Evolutionary conservation across 768 basidiomycete species (phyloP), one percentile per base, ranked within the genome.

Genomic region (Russula olivacea): DNA sequence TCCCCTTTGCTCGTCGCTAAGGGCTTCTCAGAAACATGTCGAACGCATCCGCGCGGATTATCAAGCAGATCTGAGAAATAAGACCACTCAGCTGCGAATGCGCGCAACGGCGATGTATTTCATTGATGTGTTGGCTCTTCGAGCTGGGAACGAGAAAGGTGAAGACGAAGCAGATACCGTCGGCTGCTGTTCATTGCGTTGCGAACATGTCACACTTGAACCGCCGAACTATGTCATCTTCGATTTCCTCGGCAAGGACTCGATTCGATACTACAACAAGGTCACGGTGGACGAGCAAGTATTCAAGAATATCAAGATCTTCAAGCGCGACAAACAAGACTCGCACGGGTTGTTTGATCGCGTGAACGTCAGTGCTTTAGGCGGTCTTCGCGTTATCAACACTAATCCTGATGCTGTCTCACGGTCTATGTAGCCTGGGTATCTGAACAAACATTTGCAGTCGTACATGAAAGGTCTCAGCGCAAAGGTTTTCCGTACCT

Each of bases 401-500:
- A 23, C n/a, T 47, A 10, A 43, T 34, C 7, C 32, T 49, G 21
- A 23, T 40, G 34, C n/a, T 49, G 14, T 17, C 19, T 48, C 12
- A 28, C 14, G 48, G 15, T 34, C 36, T n/a, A 14, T 8, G 3
- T 73, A 97, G 92, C 93, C 97, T 2, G 77, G 82, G 8, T 78
- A 80, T 9, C 76, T 99, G 63, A 99, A 99, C 78, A 95, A 94
- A 72, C 93, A 98, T 74, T 80, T 99, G 63, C 84, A 83, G 50
- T 84, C 82, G 32, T 93, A 96, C 74, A 99, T 98, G 97, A 91
- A 94, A 65, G 97, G 97, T 19, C 81, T 99, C 30, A 96, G 97
- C 0, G 97, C 97, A 61, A 99, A 99, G 74, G 97, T 99, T 30
- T 99, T 99, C 81, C 96, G 97, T 93, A 99, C 97, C 56, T 99